Base-by-base conservation (phyloP, 768 basidiomycete species). In the Hericium erinaceus region DNA sequence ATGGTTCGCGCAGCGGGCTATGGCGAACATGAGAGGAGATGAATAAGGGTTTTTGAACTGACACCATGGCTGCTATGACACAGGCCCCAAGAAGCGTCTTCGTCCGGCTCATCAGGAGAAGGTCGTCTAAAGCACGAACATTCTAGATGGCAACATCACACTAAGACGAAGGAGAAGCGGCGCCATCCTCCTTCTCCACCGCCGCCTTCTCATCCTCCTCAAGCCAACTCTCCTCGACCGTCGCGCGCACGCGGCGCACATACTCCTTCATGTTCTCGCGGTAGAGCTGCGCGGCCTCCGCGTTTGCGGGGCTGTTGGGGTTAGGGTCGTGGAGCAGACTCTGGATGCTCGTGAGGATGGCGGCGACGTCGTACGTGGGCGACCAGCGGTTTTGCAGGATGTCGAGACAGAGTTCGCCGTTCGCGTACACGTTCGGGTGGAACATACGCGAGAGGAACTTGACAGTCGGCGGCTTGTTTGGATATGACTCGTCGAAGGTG, bases 181-280 rank as follows among this genome's bases (percentile, higher is more conserved):
- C 44, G 8, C 0, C 44, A 20, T 46, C 44, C 44, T 51, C 73
- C 48, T 75, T 72, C 51, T 75, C 74, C 70, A 78, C 80, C 66
- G 84, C 83, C 57, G 83, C 85, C 56, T 76, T 73, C 24, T 90
- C 88, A 39, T 78, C 78, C 3, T 79, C 78, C 70, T 97, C 95
- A 54, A 97, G 72, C 95, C 94, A 97, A 58, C 90, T 93, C 69
- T 92, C 88, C 73, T 97, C 95, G 33, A 97, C 94, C 0, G 94
- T 95, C 46, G 82, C 83, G 73, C 95, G 91, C 33, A 98, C 95
- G 56, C 93, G 74, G 61, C 94, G 77, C 51, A 95, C 89, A 69
- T 98, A 98, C 76, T 98, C 95, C 74, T 97, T 98, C 89, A 95
- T 94, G 67, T 97, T 97, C 69, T 98, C 95, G 58, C 95, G 77